These are phyloP conservation scores for Pythium brachiatum DNA, from an alignment of 352 stramenopile genomes.

Conservation along the genomic window DNA sequence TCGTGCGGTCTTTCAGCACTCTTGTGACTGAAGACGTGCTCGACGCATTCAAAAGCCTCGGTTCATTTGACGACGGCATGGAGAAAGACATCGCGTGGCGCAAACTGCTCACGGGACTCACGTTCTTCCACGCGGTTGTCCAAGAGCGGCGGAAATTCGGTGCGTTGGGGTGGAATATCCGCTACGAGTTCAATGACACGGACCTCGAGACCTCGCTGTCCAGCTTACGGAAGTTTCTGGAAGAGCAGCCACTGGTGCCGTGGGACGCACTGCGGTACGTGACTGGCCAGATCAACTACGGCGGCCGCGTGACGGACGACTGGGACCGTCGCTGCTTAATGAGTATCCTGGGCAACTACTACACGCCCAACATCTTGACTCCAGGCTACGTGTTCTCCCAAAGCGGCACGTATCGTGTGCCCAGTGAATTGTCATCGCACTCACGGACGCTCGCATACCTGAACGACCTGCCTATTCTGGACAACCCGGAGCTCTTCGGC, in stretches of 20 bases:
- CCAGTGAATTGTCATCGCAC: conserved; percentile 38
- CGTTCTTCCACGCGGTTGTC: conserved; percentile 94
- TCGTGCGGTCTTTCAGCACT: conserved; percentile 87
- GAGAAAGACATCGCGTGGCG: conserved; percentile 81
- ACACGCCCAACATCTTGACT: conserved; percentile 79
- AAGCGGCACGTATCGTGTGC: conserved; percentile 89
- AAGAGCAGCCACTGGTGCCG: conserved; percentile 88
- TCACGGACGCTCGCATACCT: conserved; percentile 79
- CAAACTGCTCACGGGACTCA: conserved; percentile 85
- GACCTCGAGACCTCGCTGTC: conserved; percentile 93
- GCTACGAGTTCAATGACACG: conserved; percentile 95
- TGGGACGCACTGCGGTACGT: conserved; percentile 94
- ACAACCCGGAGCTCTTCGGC: conserved; percentile 93
- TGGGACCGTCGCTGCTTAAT: conserved; percentile 93
- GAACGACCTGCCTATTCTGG: conserved; percentile 70
- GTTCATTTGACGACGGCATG: conserved; percentile 57
- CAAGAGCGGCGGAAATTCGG: conserved; percentile 94
- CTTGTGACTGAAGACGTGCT: conserved; percentile 78
- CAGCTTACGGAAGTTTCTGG: conserved; percentile 89
- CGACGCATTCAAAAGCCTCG: conserved; percentile 50
- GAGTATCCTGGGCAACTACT: conserved; percentile 92
- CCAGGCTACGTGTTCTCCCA: conserved; percentile 84
- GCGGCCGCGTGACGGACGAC: conserved; percentile 94
- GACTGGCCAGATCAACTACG: conserved; percentile 95
- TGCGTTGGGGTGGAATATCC: conserved; percentile 94